Conservation (phyloP, 352 stramenopile genomes). For the Aphanomyces stellatus region DNA sequence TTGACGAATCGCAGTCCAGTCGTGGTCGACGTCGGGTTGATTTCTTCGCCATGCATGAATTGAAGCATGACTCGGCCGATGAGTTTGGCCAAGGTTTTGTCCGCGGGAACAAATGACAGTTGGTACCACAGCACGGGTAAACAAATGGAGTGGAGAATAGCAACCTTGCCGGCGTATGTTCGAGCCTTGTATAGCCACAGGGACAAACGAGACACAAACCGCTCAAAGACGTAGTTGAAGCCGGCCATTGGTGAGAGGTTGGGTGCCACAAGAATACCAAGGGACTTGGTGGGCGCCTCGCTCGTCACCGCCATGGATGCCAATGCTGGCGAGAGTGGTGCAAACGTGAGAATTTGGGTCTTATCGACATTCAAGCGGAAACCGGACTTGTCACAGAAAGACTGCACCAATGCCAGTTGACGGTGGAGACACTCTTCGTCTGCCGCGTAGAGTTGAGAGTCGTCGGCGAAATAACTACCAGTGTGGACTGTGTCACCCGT, state of each 20-base stretch:
- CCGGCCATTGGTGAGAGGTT: neutral
- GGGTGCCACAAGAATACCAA: constrained; percentile 6
- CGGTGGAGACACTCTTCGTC: neutral
- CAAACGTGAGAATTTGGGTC: constrained; percentile 3
- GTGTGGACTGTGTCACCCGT: neutral
- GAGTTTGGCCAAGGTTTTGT: neutral
- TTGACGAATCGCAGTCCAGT: neutral
- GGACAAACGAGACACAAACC: neutral
- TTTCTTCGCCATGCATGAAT: constrained; percentile 4
- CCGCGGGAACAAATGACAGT: neutral
- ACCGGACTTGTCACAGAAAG: constrained; percentile 2
- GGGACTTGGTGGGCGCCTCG: neutral
- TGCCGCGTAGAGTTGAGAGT: neutral
- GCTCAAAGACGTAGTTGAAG: neutral
- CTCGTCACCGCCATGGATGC: neutral
- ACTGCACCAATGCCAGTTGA: constrained; percentile 3
- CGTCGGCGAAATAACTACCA: neutral
- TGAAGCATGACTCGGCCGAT: constrained; percentile 4
- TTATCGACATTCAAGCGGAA: constrained; percentile 2
- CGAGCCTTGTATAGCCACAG: neutral
- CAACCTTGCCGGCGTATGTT: neutral
- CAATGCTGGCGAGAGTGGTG: neutral
- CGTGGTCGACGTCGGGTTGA: neutral
- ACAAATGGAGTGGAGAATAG: constrained; percentile 3
- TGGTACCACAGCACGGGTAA: constrained; percentile 10